Evolutionary conservation across 805 yeast species (phyloP).

Genomic region (Debaryomyces maramus): DNA sequence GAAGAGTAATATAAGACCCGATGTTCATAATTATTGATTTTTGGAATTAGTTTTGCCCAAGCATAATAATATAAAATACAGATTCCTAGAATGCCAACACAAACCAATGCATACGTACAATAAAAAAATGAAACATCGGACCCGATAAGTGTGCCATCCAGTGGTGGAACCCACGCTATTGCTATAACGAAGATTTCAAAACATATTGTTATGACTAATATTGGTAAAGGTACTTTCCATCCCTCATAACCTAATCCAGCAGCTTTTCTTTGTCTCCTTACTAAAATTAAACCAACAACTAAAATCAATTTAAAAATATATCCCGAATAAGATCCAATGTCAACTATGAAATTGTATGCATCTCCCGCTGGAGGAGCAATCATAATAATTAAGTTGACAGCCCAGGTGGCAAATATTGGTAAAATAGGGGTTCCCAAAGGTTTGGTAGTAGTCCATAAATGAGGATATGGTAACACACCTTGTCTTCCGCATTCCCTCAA

Average conservation of each 20-base stretch:
- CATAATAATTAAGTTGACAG: constrained; percentile 25
- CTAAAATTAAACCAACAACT: constrained; percentile 26
- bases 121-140: constrained; percentile 45
- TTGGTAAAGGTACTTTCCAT: constrained; percentile 33
- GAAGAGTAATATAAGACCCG: constrained; percentile 28
- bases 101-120: constrained; percentile 41
- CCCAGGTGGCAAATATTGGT: constrained; percentile 23
- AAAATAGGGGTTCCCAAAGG: constrained; percentile 34
- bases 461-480: constrained; percentile 31
- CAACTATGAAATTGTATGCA: constrained; percentile 33
- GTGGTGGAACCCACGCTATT: constrained; percentile 45
- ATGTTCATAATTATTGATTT: constrained; percentile 29
- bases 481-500: constrained; percentile 35
- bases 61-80: constrained; percentile 36
- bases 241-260: constrained; percentile 34
- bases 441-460: constrained; percentile 28
- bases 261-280: constrained; percentile 30
- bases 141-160: constrained; percentile 36
- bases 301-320: constrained; percentile 28
- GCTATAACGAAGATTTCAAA: constrained; percentile 40
- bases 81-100: constrained; percentile 31
- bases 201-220: constrained; percentile 30
- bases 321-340: constrained; percentile 29
- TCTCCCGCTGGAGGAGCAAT: constrained; percentile 38
- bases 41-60: constrained; percentile 39